A percentile compares a stretch with the other conserved stretches of the same genome.
phyloP scores from a whole-genome alignment of 23 red algal genomes.

The Cyanidiococcus yangmingshanensis region DNA sequence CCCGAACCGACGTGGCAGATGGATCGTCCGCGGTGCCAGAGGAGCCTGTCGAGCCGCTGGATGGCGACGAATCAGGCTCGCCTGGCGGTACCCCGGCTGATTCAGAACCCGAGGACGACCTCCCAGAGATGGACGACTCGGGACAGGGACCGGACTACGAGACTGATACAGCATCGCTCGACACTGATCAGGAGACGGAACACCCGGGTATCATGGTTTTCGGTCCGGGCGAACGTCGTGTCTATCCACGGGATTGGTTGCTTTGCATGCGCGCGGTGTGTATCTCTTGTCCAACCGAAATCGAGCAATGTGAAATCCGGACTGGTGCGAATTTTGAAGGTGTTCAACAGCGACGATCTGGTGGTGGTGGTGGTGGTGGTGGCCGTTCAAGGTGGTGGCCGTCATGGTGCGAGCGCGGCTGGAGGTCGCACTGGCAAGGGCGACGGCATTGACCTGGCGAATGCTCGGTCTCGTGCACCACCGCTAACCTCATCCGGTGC shows the following conservation, averaged over 20 bases:
- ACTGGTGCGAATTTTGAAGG: neutral
- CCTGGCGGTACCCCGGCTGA: neutral
- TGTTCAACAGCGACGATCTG: conserved; percentile 8
- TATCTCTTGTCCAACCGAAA: neutral
- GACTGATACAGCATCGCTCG: neutral
- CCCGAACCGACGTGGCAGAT: too few relatives aligned
- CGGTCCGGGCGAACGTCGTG: neutral
- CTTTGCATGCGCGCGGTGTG: neutral
- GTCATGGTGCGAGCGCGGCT: neutral
- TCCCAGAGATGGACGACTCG: neutral
- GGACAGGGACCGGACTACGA: neutral
- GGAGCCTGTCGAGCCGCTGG: too few relatives aligned
- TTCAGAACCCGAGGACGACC: neutral
- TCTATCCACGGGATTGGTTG: neutral
- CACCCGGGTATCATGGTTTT: neutral
- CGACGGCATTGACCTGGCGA: conserved; percentile 8
- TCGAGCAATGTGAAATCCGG: neutral
- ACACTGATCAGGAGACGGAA: neutral
- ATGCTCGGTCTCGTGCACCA: neutral
- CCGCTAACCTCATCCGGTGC: neutral
- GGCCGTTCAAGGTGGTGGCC: neutral
- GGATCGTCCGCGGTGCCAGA: too few relatives aligned
- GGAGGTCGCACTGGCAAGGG: neutral
- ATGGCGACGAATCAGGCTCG: too few relatives aligned
- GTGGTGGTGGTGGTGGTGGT: conserved; percentile 21